Percentiles rank a stretch among this genome's conserved stretches.
Evolutionary conservation across 768 basidiomycete species (phyloP).

Genomic region (Lactarius indigo): DNA sequence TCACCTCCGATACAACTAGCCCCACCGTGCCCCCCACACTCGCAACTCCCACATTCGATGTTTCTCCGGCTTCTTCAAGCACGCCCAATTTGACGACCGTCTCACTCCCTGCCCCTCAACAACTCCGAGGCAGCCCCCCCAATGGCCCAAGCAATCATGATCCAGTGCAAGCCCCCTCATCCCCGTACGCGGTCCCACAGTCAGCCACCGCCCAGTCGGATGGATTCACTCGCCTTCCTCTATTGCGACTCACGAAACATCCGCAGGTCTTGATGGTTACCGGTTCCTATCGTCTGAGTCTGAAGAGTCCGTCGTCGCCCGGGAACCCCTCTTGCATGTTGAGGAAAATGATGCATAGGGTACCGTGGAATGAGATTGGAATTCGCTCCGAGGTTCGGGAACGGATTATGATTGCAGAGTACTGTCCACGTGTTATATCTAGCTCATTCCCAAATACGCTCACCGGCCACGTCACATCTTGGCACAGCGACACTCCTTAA

Average conservation of each 20-base stretch:
- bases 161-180: neutral
- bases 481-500: neutral
- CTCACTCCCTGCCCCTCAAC: constrained; percentile 4
- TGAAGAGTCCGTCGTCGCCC: constrained; percentile 22
- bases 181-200: neutral
- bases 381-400: neutral
- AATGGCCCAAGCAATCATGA: neutral
- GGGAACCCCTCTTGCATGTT: constrained; percentile 24
- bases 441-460: neutral
- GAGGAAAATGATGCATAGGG: constrained; percentile 12
- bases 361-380: neutral
- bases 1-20: constrained; percentile 1
- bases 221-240: constrained; percentile 23
- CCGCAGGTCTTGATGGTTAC: constrained; percentile 14
- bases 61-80: constrained; percentile 9
- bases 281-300: constrained; percentile 24
- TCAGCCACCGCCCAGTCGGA: constrained; percentile 12
- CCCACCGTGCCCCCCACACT: neutral
- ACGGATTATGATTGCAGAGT: constrained; percentile 4
- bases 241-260: constrained; percentile 8
- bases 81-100: neutral
- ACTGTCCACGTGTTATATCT: constrained; percentile 1
- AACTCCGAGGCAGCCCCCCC: constrained; percentile 1
- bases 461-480: constrained; percentile 2
- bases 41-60: neutral